Conservation (phyloP, 179 eudicot genomes). For the Actinidia arguta region DNA sequence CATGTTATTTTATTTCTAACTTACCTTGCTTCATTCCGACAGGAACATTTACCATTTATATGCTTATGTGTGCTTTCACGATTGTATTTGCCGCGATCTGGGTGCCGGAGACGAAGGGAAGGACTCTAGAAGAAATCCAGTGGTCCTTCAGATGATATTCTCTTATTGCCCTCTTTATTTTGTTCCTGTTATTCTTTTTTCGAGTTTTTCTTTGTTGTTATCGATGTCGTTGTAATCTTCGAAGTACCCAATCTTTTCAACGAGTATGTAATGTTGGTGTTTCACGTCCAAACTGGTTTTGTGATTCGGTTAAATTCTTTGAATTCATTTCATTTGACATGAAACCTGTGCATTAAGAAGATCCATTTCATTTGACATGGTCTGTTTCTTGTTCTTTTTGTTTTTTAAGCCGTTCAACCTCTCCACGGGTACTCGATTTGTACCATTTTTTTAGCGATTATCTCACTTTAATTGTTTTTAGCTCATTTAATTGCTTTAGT, state of each 20-base stretch:
- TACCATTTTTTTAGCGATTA: no score
- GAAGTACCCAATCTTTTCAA: neutral
- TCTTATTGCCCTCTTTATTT: neutral
- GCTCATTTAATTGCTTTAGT: no score
- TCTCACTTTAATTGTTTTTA: no score
- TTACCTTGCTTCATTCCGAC: slow-evolving; percentile 15
- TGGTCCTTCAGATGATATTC: slow-evolving; percentile 36
- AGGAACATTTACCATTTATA: slow-evolving; percentile 85
- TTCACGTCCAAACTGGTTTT: neutral
- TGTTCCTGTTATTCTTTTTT: neutral
- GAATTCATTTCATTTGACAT: neutral
- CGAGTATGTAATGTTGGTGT: neutral
- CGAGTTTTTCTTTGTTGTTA: neutral
- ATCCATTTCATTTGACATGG: no score
- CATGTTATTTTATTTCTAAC: neutral
- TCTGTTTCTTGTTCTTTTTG: no score
- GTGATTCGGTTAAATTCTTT: neutral
- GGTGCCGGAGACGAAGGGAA: slow-evolving; percentile 97
- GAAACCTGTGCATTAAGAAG: no score
- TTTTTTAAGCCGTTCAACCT: no score
- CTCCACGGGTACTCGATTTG: no score
- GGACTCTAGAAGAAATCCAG: slow-evolving; percentile 92
- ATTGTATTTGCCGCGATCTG: slow-evolving; percentile 59
- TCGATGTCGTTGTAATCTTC: neutral
- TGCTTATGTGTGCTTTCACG: slow-evolving; percentile 54